phyloP scores from a whole-genome alignment of 2,329 filamentous ascomycete species.

The Ascochyta viciae-villosae region DNA sequence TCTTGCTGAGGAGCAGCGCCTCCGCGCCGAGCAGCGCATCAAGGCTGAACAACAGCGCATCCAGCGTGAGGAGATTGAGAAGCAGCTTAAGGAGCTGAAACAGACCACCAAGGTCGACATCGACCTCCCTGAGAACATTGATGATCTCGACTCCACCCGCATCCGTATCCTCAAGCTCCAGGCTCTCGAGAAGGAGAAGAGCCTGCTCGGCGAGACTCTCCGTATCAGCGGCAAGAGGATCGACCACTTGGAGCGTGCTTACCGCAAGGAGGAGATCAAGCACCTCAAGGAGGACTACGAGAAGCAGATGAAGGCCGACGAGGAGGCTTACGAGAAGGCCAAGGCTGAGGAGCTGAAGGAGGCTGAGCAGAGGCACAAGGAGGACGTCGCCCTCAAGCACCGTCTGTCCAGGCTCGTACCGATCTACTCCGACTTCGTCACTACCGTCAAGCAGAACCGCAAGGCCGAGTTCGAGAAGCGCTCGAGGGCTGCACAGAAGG shows the following conservation, averaged over 20 bases:
- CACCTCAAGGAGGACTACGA: constrained; percentile 88
- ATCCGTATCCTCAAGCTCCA: constrained; percentile 94
- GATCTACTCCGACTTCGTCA: constrained; percentile 83
- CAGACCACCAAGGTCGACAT: constrained; percentile 87
- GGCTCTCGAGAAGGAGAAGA: constrained; percentile 97
- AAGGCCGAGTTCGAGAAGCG: constrained; percentile 96
- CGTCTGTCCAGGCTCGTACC: constrained; percentile 84
- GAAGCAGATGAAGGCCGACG: constrained; percentile 78
- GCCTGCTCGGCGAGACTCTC: constrained; percentile 88
- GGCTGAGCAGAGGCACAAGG: constrained; percentile 86
- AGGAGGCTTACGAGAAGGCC: constrained; percentile 78
- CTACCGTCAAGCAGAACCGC: constrained; percentile 82
- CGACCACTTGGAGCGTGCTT: constrained; percentile 95
- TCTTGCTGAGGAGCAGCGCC: constrained; percentile 88
- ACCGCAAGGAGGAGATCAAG: constrained; percentile 94
- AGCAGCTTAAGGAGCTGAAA: constrained; percentile 95
- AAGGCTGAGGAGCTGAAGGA: constrained; percentile 81
- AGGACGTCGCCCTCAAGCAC: constrained; percentile 91
- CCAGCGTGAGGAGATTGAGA: constrained; percentile 66
- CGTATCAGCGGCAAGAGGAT: constrained; percentile 93
- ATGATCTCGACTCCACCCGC: constrained; percentile 64
- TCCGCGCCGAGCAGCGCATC: constrained; percentile 89
- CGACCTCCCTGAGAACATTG: constrained; percentile 80
- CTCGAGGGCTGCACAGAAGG: constrained; percentile 86
- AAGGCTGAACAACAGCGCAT: constrained; percentile 59